These are phyloP conservation scores for Coemansia pectinata DNA, from an alignment of 192 early-diverging fungal genomes.

Conservation along the genomic window DNA sequence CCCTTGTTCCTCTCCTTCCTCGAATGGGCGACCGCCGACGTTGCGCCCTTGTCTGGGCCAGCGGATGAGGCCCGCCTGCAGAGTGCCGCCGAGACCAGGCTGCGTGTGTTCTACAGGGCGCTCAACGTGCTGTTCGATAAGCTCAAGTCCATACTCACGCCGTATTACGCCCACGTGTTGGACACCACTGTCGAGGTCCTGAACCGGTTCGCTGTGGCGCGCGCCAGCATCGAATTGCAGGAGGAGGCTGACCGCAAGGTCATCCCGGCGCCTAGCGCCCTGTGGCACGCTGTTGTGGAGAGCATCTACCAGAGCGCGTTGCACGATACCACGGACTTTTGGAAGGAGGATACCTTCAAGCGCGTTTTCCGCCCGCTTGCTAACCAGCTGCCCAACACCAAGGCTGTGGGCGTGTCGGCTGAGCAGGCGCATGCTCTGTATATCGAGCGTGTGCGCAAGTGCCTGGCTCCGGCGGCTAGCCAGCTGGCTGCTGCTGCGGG, in stretches of 20 bases:
- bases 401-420: neutral
- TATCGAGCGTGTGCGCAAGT: slow-evolving; percentile 57
- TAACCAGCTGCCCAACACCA: slow-evolving; percentile 71
- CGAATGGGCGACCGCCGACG: slow-evolving; percentile 42
- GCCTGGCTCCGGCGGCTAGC: slow-evolving; percentile 75
- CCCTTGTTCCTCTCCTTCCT: slow-evolving; percentile 87
- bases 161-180: slow-evolving; percentile 77
- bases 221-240: slow-evolving; percentile 41
- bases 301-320: slow-evolving; percentile 67
- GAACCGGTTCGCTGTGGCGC: slow-evolving; percentile 48
- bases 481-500: slow-evolving; percentile 77
- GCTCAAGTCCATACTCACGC: slow-evolving; percentile 68
- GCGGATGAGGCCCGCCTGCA: slow-evolving; percentile 37
- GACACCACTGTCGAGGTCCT: slow-evolving; percentile 65
- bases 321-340: slow-evolving; percentile 69
- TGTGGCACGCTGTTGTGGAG: slow-evolving; percentile 74
- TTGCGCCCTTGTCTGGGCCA: slow-evolving; percentile 10
- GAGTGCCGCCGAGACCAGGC: slow-evolving; percentile 25
- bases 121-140: slow-evolving; percentile 37
- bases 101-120: slow-evolving; percentile 48
- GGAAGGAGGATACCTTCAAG: slow-evolving; percentile 74
- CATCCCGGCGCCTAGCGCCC: slow-evolving; percentile 52
- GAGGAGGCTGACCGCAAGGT: slow-evolving; percentile 44
- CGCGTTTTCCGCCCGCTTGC: slow-evolving; percentile 73
- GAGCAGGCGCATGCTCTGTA: slow-evolving; percentile 43